phyloP scores from a whole-genome alignment of 495 filamentous ascomycete species.

The Daldinia childiae region DNA sequence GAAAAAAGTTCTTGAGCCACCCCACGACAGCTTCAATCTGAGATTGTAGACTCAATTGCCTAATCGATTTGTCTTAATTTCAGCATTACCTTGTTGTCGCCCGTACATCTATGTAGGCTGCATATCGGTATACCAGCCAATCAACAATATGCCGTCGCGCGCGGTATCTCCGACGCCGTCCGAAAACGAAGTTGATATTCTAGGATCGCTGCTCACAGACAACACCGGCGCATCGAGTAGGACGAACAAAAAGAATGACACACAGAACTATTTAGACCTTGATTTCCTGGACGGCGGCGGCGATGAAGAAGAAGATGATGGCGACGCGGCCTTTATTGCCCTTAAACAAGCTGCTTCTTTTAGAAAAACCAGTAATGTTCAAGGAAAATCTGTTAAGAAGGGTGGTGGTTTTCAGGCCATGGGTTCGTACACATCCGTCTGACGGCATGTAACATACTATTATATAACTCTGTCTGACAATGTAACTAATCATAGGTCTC shows the following conservation, averaged over 20 bases:
- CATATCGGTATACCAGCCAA: neutral
- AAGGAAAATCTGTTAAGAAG: constrained; percentile 88
- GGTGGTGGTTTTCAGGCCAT: constrained; percentile 96
- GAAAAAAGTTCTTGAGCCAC: constrained; percentile 36
- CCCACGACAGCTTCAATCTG: constrained; percentile 21
- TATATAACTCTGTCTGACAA: constrained; percentile 20
- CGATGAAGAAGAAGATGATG: constrained; percentile 69
- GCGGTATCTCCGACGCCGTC: constrained; percentile 83
- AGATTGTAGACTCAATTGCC: constrained; percentile 1
- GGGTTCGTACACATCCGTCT: constrained; percentile 60
- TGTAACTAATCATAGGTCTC: constrained; percentile 60
- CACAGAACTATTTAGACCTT: constrained; percentile 48
- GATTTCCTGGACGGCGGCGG: constrained; percentile 58
- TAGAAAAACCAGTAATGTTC: constrained; percentile 80
- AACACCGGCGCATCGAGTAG: constrained; percentile 49
- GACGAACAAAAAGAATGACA: constrained; percentile 50
- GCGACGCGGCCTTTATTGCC: constrained; percentile 89
- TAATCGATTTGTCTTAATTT: neutral
- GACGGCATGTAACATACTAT: neutral
- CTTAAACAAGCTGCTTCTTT: constrained; percentile 84
- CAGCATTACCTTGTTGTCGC: neutral
- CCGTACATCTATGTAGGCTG: constrained; percentile 5
- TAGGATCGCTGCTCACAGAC: constrained; percentile 75
- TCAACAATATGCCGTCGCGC: constrained; percentile 54
- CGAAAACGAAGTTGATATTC: constrained; percentile 92